Conservation (phyloP, 148 eudicot species). For the Spergularia marina region DNA sequence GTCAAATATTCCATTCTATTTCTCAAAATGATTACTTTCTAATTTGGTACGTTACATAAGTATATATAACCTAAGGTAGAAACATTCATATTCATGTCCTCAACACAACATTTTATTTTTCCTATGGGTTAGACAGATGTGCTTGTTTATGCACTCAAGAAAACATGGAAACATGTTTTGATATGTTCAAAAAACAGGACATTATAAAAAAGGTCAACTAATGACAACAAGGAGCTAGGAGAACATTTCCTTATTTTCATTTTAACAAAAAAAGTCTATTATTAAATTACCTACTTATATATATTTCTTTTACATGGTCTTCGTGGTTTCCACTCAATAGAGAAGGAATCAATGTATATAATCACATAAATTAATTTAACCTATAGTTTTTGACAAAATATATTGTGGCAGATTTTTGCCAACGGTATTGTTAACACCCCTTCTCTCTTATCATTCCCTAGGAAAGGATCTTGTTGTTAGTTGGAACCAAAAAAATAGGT, state of each 20-base stretch:
- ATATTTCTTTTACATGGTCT: conserved; percentile 11
- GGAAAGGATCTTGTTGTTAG: conserved; percentile 12
- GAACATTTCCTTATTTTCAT: conserved; percentile 6
- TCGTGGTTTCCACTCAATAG: conserved; percentile 24
- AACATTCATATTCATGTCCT: too few species aligned
- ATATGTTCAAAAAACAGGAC: neutral
- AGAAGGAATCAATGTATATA: conserved; percentile 14
- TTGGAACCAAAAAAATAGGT: neutral
- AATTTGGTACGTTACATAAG: too few species aligned
- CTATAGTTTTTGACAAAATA: conserved; percentile 4
- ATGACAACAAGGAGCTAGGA: neutral
- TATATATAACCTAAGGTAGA: too few species aligned
- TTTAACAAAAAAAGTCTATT: neutral
- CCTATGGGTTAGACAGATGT: neutral
- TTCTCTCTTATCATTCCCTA: conserved; percentile 10
- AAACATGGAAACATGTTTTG: conserved; percentile 31
- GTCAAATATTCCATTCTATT: neutral
- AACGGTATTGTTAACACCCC: neutral
- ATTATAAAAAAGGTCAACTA: conserved; percentile 25
- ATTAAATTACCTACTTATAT: neutral
- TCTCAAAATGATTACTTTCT: too few species aligned
- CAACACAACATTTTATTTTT: too few species aligned
- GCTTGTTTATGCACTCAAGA: conserved; percentile 3
- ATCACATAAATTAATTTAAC: too few species aligned
- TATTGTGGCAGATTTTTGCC: conserved; percentile 14